Base-by-base conservation (phyloP, 164 flowering plant genomes). In the Magnolia kwangsiensis region DNA sequence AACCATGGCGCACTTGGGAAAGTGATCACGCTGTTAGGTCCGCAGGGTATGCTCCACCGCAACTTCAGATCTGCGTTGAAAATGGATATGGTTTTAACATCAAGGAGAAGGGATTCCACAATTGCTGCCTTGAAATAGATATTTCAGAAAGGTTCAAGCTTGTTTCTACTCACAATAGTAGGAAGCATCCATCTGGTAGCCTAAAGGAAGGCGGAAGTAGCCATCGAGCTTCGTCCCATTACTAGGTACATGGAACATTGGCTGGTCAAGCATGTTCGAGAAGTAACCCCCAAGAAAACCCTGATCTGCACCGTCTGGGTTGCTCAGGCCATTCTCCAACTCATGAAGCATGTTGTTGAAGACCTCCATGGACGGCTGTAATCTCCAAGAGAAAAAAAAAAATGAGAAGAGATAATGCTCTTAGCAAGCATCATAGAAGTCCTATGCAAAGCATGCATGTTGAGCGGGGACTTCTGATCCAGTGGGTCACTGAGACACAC, bases 101-200 rank as follows among this genome's bases (percentile, higher is more conserved):
- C 9, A 16, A 63, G 16, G 9, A 7, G 2, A 9, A 66, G 16
- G 16, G 31, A 37, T 29, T 68, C 24, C 68, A 65, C 13, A 14
- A 29, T 29, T 16, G 50, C 9, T 7, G 19, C 45, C 5, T 4
- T 24, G 31, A 68, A 31, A 68, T 29, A 23, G 16, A 11, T 24
- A 55, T 16, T 14, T 18, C 49, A 29, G 71, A 68, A 31, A 27
- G 21, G n/a, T 31, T 29, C 13, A 8, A 64, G 68, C 0, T 31
- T 7, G 19, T 10, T 19, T 2, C 18, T 29, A 79, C 96, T 86
- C 74, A 92, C 98, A 94, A 74, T 81, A 94, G 75, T 92, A 96
- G 55, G 98, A 89, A 78, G 98, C 98, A 82, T 96, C 99, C 99
- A 96, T 96, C 86, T 96, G 99, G 79, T 96, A 96, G 69, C 98